Evolutionary conservation across 768 basidiomycete species (phyloP).

Genomic region (Lentinula lateritia): DNA sequence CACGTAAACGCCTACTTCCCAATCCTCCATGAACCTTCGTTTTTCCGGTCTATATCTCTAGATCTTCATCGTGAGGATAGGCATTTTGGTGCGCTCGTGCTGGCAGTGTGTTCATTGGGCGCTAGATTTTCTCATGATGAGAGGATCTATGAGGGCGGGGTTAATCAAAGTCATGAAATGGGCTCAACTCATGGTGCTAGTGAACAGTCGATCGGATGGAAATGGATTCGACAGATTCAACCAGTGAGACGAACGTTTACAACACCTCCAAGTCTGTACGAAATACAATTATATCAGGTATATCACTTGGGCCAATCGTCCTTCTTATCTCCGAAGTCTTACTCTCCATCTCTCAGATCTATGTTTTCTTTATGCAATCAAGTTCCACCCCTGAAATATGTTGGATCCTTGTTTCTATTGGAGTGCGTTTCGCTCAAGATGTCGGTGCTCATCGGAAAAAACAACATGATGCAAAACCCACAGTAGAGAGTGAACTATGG

Average conservation of each 20-base stretch:
- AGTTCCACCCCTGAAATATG: constrained; percentile 39
- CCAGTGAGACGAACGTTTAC: constrained; percentile 40
- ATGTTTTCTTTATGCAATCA: constrained; percentile 34
- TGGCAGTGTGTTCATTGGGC: constrained; percentile 49
- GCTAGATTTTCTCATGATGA: constrained; percentile 37
- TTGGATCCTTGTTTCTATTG: constrained; percentile 51
- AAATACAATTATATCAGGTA: constrained; percentile 50
- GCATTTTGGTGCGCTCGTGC: constrained; percentile 38
- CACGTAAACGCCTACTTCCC: constrained; percentile 33
- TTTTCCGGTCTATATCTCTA: constrained; percentile 32
- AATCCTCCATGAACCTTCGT: constrained; percentile 48
- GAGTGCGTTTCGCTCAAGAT: constrained; percentile 54
- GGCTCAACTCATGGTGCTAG: constrained; percentile 7
- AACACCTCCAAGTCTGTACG: constrained; percentile 46
- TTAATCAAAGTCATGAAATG: neutral
- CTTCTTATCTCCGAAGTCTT: neutral
- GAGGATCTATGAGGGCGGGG: constrained; percentile 20
- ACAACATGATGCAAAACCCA: constrained; percentile 21
- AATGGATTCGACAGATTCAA: constrained; percentile 43
- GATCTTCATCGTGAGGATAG: constrained; percentile 33
- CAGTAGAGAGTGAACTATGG: constrained; percentile 54
- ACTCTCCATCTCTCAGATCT: constrained; percentile 23
- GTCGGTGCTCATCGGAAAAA: constrained; percentile 49
- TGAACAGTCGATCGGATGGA: constrained; percentile 35
- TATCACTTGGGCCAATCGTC: constrained; percentile 9